phyloP scores from a whole-genome alignment of 2,329 filamentous ascomycete genomes.

The Cercospora nicotianae region DNA sequence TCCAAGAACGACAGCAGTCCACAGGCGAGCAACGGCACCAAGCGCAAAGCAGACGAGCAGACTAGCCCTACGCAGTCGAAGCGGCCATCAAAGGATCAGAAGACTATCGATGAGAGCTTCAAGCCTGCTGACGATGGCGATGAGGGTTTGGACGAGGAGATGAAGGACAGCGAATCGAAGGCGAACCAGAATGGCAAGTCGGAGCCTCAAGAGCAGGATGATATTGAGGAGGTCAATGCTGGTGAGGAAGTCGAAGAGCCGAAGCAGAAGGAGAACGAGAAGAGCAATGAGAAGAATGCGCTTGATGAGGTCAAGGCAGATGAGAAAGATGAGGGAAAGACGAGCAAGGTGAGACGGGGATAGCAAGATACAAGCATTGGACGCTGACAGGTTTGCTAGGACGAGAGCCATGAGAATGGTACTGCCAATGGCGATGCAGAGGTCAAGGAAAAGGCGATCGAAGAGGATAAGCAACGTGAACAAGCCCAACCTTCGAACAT shows the following conservation, averaged over 20 bases:
- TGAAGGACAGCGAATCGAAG: slow-evolving; percentile 29
- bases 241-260: slow-evolving; percentile 14
- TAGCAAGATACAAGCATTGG: background rate
- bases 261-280: slow-evolving; percentile 5
- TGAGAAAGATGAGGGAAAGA: slow-evolving; percentile 33
- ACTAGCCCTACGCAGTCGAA: slow-evolving; percentile 42
- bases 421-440: slow-evolving; percentile 18
- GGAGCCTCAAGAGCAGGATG: slow-evolving; percentile 33
- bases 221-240: slow-evolving; percentile 27
- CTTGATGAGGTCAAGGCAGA: slow-evolving; percentile 36
- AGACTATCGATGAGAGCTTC: slow-evolving; percentile 11
- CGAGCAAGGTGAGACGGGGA: slow-evolving; percentile 28
- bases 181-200: slow-evolving; percentile 20
- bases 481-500: slow-evolving; percentile 60
- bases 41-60: slow-evolving; percentile 22
- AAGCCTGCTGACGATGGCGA: slow-evolving; percentile 17
- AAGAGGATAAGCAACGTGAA: slow-evolving; percentile 53
- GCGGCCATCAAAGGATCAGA: slow-evolving; percentile 32
- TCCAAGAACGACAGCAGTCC: slow-evolving; percentile 16
- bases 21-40: slow-evolving; percentile 16
- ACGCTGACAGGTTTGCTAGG: background rate
- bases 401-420: slow-evolving; percentile 21
- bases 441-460: slow-evolving; percentile 43
- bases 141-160: slow-evolving; percentile 33
- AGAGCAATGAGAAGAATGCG: slow-evolving; percentile 26